Evolutionary conservation across 2,329 filamentous ascomycete genomes (phyloP).

Genomic region (Epichloe scottii): DNA sequence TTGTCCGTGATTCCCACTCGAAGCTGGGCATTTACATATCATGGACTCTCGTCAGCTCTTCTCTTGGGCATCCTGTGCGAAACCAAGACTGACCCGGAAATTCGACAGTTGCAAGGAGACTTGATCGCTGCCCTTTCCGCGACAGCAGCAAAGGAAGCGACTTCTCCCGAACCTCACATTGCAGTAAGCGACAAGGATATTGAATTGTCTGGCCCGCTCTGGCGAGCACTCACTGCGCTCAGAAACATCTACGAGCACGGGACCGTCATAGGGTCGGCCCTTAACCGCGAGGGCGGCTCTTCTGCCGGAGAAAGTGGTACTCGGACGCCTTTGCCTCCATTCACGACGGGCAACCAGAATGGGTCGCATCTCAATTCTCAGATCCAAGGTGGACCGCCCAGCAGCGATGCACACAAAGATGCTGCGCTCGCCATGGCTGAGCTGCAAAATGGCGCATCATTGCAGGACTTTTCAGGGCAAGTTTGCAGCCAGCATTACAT

Average conservation of each 20-base stretch:
- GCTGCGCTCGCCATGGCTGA: slow-evolving; percentile 53
- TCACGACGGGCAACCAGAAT: slow-evolving; percentile 13
- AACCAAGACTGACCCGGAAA: slow-evolving; percentile 50
- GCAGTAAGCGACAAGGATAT: slow-evolving; percentile 46
- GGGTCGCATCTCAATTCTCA: slow-evolving; percentile 13
- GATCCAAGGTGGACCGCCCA: slow-evolving; percentile 16
- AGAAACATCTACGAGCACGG: slow-evolving; percentile 57
- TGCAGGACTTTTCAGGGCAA: slow-evolving; percentile 33
- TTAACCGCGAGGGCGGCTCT: slow-evolving; percentile 36
- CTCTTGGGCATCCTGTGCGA: slow-evolving; percentile 51
- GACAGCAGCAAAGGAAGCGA: slow-evolving; percentile 49
- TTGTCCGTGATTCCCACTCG: slow-evolving; percentile 53
- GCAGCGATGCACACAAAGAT: slow-evolving; percentile 43
- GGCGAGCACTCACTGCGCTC: slow-evolving; percentile 45
- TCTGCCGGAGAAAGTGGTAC: slow-evolving; percentile 33
- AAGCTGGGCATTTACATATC: slow-evolving; percentile 57
- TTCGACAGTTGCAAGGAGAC: slow-evolving; percentile 50
- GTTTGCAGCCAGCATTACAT: slow-evolving; percentile 3
- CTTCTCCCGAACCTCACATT: slow-evolving; percentile 40
- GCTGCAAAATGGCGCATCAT: slow-evolving; percentile 43
- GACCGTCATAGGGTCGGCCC: slow-evolving; percentile 36
- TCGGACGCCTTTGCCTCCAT: slow-evolving; percentile 26
- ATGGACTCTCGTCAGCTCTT: slow-evolving; percentile 52
- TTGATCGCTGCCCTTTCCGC: slow-evolving; percentile 51
- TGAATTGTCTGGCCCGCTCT: slow-evolving; percentile 48